These are phyloP conservation scores for Haematococcus sp. DNA, from an alignment of 139 green algal species.

Conservation along the genomic window DNA sequence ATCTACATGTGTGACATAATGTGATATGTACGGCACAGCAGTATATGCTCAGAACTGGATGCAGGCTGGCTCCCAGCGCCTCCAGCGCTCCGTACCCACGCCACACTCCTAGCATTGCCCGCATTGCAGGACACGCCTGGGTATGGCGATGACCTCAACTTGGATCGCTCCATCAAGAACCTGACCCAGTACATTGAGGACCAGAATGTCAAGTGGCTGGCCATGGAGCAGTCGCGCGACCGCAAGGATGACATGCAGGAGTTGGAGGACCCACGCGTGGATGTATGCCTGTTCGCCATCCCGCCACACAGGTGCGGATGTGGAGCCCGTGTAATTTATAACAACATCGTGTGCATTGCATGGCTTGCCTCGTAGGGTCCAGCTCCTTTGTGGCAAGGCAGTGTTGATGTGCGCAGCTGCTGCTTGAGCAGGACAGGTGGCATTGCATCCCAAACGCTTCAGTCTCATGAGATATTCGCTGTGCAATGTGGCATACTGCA, in stretches of 20 bases:
- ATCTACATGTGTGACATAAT: neutral
- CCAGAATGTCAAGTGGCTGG: slow-evolving; percentile 60
- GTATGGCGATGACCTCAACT: slow-evolving; percentile 68
- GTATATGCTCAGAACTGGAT: no score
- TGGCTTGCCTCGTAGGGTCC: neutral
- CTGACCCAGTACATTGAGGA: slow-evolving; percentile 54
- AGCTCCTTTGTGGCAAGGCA: no score
- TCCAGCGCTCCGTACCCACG: no score
- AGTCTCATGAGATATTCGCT: no score
- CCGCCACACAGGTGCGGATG: slow-evolving; percentile 56
- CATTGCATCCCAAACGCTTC: no score
- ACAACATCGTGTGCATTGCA: neutral
- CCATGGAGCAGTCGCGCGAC: slow-evolving; percentile 47
- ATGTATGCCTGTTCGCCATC: slow-evolving; percentile 74
- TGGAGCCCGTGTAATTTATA: neutral
- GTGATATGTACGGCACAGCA: no score
- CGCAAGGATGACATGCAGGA: slow-evolving; percentile 39
- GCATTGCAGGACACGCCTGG: slow-evolving; percentile 65
- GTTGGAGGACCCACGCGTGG: slow-evolving; percentile 71
- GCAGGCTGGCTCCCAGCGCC: no score
- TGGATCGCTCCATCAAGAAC: slow-evolving; percentile 34
- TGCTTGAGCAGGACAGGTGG: no score
- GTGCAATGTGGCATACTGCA: no score
- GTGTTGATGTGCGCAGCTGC: no score
- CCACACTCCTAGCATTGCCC: no score